phyloP scores from a whole-genome alignment of 768 basidiomycete species.

The Xerocomellus amylosporus region DNA sequence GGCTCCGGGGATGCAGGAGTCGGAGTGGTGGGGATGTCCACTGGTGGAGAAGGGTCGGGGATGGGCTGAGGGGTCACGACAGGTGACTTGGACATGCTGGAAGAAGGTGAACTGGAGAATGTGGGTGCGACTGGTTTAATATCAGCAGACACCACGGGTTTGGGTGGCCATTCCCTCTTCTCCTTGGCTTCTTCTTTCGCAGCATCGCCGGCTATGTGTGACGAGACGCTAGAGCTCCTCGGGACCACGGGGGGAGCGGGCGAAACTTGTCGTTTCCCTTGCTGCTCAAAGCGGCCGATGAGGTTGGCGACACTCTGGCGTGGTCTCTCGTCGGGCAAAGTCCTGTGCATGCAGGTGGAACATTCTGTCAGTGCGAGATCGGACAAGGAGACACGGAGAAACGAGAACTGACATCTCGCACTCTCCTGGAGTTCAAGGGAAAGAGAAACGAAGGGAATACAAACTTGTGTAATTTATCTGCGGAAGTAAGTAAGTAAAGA shows the following conservation, averaged over 20 bases:
- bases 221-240: constrained; percentile 65
- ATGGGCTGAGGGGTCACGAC: constrained; percentile 32
- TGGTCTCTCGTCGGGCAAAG: constrained; percentile 83
- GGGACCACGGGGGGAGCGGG: constrained; percentile 39
- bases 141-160: constrained; percentile 33
- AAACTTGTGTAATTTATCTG: constrained; percentile 6
- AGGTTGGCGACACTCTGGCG: constrained; percentile 86
- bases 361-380: constrained; percentile 14
- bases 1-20: constrained; percentile 22
- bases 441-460: constrained; percentile 14
- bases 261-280: constrained; percentile 62
- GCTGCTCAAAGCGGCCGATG: constrained; percentile 85
- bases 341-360: constrained; percentile 46
- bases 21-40: constrained; percentile 18
- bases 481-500: constrained; percentile 10
- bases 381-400: not conserved
- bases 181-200: constrained; percentile 66
- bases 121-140: constrained; percentile 35
- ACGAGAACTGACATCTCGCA: constrained; percentile 29
- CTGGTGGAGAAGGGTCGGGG: constrained; percentile 21
- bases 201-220: constrained; percentile 62
- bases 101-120: constrained; percentile 35
- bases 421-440: constrained; percentile 19
- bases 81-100: constrained; percentile 17
- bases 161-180: constrained; percentile 77